Percentiles rank a stretch among this genome's conserved stretches.
Conservation (phyloP, 225 moss, liverwort and hornwort species). For the Asterella californica region DNA sequence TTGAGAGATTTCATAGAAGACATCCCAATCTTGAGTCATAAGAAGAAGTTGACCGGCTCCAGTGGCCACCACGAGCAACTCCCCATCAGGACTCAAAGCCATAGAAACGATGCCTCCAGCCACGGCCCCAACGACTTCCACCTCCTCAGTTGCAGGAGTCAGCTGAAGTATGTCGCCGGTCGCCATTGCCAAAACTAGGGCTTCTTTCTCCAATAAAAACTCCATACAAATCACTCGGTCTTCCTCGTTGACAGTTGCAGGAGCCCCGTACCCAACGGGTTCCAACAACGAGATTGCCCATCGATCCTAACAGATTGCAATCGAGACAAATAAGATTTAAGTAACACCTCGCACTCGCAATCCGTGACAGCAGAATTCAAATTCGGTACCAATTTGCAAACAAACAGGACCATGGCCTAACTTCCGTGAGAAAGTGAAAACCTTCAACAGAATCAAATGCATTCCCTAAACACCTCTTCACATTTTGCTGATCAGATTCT, state of each 20-base stretch:
- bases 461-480: background rate
- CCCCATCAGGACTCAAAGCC: conserved; percentile 91
- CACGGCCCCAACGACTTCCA: conserved; percentile 79
- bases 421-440: background rate
- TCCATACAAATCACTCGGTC: conserved; percentile 40
- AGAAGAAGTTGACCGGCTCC: conserved; percentile 74
- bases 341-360: background rate
- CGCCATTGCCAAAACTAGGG: conserved; percentile 35
- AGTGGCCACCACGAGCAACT: conserved; percentile 76
- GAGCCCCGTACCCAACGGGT: background rate
- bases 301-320: conserved; percentile 19
- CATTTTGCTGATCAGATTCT: too few relatives aligned
- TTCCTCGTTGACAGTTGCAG: conserved; percentile 22
- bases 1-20: conserved; percentile 73
- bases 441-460: background rate
- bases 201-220: conserved; percentile 44
- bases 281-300: conserved; percentile 27
- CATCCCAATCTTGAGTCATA: conserved; percentile 99
- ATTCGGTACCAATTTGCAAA: background rate
- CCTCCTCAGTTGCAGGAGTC: conserved; percentile 43
- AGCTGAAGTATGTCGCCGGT: conserved; percentile 40
- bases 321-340: background rate
- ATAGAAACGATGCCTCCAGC: conserved; percentile 71
- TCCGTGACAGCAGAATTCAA: background rate
- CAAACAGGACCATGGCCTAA: background rate